Evolutionary conservation across 73 alveolate species (phyloP).

Genomic region (Breviolum minutum): DNA sequence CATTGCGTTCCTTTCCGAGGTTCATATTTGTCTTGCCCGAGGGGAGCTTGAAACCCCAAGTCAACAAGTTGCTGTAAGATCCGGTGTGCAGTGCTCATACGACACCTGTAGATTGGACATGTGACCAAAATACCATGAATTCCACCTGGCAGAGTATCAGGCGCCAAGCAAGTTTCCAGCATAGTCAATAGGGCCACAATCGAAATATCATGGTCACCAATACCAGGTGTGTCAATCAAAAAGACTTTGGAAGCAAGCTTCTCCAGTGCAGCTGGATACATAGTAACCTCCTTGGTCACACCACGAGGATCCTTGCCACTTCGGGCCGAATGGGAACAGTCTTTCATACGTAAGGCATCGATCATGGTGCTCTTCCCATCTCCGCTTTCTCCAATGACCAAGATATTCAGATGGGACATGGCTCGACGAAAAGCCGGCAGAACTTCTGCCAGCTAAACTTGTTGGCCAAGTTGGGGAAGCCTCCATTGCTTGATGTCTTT

Average conservation of each 20-base stretch:
- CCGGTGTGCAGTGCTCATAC: not conserved
- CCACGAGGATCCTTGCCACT: conserved; percentile 13
- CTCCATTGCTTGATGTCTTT: too few relatives aligned
- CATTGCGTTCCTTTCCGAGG: too few relatives aligned
- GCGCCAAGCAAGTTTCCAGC: not conserved
- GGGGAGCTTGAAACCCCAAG: conserved; percentile 16
- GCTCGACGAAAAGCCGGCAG: too few relatives aligned
- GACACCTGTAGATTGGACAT: not conserved
- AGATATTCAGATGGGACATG: too few relatives aligned
- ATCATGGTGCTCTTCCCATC: conserved; percentile 51
- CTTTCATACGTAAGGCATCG: conserved; percentile 5
- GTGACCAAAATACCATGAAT: conserved; percentile 1
- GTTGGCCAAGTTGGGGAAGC: too few relatives aligned
- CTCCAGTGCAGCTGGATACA: conserved; percentile 2
- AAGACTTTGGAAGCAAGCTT: not conserved
- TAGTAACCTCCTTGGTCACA: conserved; percentile 21
- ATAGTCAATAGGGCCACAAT: conserved; percentile 6
- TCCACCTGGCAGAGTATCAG: conserved; percentile 19
- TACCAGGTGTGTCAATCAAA: conserved; percentile 18
- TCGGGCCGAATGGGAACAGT: not conserved
- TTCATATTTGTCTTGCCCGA: not conserved
- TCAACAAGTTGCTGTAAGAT: not conserved
- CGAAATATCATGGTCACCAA: conserved; percentile 28
- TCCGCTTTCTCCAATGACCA: conserved; percentile 30
- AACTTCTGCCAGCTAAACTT: too few relatives aligned